A percentile compares a stretch with the other conserved stretches of the same genome.
Conservation (phyloP, 2,329 filamentous ascomycete species). For the Fusarium zealandicum region DNA sequence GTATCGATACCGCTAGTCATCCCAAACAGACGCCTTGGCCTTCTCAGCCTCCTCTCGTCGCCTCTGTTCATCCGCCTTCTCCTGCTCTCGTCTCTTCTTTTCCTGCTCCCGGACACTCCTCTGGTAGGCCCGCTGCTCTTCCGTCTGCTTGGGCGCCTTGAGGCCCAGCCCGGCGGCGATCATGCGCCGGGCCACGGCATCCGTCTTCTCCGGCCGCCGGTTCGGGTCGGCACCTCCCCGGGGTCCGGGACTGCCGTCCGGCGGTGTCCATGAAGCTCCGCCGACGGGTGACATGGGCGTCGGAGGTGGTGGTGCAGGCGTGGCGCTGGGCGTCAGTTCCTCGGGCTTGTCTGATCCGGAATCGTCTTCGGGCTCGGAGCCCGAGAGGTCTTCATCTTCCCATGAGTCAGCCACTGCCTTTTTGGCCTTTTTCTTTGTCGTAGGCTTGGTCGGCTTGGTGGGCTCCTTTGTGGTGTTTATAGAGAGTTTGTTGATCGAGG, state of each 20-base stretch:
- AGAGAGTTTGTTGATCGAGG: constrained; percentile 45
- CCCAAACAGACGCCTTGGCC: constrained; percentile 88
- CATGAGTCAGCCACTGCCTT: constrained; percentile 52
- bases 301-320: constrained; percentile 65
- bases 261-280: constrained; percentile 33
- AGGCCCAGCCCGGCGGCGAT: constrained; percentile 90
- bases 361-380: constrained; percentile 50
- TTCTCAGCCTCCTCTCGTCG: constrained; percentile 71
- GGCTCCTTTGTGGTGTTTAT: constrained; percentile 37
- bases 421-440: constrained; percentile 42
- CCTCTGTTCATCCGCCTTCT: constrained; percentile 69
- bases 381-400: constrained; percentile 66
- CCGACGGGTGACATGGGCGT: constrained; percentile 66
- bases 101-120: constrained; percentile 83
- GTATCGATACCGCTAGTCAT: no score
- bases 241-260: constrained; percentile 16
- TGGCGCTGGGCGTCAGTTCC: constrained; percentile 54
- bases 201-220: constrained; percentile 84
- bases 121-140: constrained; percentile 90
- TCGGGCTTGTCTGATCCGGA: constrained; percentile 37
- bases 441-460: constrained; percentile 33
- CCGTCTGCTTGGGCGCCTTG: constrained; percentile 79
- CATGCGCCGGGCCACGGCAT: constrained; percentile 86
- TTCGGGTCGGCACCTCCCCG: constrained; percentile 17
- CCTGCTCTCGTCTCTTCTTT: constrained; percentile 75